These are phyloP conservation scores for Pezicula neosporulosa DNA, from an alignment of 2,329 filamentous ascomycete genomes.

Conservation along the genomic window DNA sequence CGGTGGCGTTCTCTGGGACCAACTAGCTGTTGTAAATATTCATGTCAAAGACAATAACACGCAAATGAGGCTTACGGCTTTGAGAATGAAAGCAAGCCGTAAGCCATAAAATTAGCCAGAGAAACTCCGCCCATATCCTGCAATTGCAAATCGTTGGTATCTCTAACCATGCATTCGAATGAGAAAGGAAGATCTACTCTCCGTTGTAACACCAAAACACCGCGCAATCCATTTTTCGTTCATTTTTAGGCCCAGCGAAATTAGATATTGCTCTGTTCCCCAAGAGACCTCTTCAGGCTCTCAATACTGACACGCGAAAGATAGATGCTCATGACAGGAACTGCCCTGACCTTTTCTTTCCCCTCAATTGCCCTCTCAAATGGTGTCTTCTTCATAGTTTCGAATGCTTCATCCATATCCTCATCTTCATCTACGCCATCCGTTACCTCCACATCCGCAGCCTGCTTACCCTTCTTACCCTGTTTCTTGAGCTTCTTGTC, in stretches of 20 bases:
- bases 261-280: slow-evolving; percentile 18
- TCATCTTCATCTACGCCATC: slow-evolving; percentile 11
- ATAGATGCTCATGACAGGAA: slow-evolving; percentile 58
- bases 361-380: slow-evolving; percentile 52
- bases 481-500: not conserved
- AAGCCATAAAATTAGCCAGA: too few relatives aligned
- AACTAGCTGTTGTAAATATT: not conserved
- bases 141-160: too few relatives aligned
- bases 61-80: too few relatives aligned
- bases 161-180: too few relatives aligned
- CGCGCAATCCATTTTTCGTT: too few relatives aligned
- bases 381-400: slow-evolving; percentile 52
- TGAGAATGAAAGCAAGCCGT: too few relatives aligned
- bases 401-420: slow-evolving; percentile 42
- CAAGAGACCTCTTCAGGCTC: slow-evolving; percentile 44
- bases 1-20: not conserved
- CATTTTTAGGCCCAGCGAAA: not conserved
- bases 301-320: slow-evolving; percentile 51
- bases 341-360: slow-evolving; percentile 38
- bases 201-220: not conserved
- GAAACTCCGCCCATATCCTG: too few relatives aligned
- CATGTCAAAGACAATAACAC: too few relatives aligned
- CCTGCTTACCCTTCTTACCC: slow-evolving; percentile 25
- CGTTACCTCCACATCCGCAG: slow-evolving; percentile 39
- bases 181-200: not conserved